Conservation (phyloP, 2,329 filamentous ascomycete species). For the Fusarium globosum region DNA sequence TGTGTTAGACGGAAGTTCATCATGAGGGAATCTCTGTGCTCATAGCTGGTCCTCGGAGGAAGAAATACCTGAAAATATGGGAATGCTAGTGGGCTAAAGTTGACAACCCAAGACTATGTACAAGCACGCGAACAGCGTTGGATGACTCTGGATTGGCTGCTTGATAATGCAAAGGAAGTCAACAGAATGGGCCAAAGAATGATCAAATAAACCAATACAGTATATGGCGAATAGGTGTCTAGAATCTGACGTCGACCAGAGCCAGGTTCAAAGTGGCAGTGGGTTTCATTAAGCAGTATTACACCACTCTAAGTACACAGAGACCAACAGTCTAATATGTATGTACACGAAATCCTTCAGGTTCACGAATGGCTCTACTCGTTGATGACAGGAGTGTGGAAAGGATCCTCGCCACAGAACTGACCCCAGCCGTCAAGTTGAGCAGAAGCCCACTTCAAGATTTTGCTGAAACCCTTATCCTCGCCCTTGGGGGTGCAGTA, state of each 20-base stretch:
- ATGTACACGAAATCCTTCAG: not conserved
- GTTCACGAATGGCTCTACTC: slow-evolving; percentile 7
- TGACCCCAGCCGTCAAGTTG: slow-evolving; percentile 50
- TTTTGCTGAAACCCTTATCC: slow-evolving; percentile 48
- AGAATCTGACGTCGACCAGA: not conserved
- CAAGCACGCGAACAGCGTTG: not conserved
- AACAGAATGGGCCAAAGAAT: not conserved
- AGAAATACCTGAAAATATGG: not conserved
- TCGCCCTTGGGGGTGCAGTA: slow-evolving; percentile 43
- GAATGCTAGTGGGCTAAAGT: not conserved
- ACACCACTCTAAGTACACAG: not conserved
- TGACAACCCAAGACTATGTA: not conserved
- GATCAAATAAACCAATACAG: not conserved
- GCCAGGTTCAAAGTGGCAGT: not conserved
- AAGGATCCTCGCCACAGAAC: slow-evolving; percentile 44
- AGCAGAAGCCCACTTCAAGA: slow-evolving; percentile 49
- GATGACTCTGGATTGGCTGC: not conserved
- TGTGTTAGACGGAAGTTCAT: not conserved
- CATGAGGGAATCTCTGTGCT: not conserved
- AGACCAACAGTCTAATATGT: not conserved
- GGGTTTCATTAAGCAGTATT: not conserved
- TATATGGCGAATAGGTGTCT: not conserved
- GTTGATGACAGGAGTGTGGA: slow-evolving; percentile 41
- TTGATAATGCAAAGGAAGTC: not conserved
- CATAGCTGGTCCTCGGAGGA: not conserved